Conservation (phyloP, 2,329 filamentous ascomycete genomes). For the Penicillium sp. region DNA sequence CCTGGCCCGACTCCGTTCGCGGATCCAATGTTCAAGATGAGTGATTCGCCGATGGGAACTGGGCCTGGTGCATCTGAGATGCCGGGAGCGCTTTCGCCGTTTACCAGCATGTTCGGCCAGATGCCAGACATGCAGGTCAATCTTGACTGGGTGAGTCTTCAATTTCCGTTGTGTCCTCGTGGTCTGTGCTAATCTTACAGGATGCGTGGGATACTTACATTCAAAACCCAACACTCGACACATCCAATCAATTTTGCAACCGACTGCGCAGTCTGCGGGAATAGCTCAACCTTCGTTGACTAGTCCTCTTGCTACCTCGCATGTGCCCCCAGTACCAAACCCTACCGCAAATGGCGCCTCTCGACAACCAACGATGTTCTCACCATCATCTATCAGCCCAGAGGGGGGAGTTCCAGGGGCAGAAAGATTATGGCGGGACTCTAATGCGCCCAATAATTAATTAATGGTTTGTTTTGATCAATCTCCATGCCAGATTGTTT, state of each 20-base stretch:
- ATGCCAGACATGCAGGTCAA: conserved; percentile 60
- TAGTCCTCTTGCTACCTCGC: conserved; percentile 25
- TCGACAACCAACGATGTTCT: conserved; percentile 17
- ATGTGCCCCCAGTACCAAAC: conserved; percentile 19
- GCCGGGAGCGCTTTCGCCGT: conserved; percentile 47
- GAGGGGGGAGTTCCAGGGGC: conserved; percentile 18
- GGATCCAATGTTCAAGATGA: conserved; percentile 32
- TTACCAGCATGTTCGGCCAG: conserved; percentile 56
- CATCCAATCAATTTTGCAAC: conserved; percentile 41
- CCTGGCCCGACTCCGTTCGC: conserved; percentile 32
- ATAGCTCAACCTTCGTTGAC: conserved; percentile 20
- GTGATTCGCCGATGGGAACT: conserved; percentile 30
- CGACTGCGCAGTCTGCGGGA: conserved; percentile 17
- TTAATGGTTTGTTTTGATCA: conserved; percentile 1
- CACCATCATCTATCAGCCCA: conserved; percentile 15
- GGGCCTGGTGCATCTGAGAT: conserved; percentile 35
- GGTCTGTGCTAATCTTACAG: conserved; percentile 41
- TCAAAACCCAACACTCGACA: conserved; percentile 56
- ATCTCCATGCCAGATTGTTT: too few species aligned
- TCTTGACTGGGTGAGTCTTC: conserved; percentile 63
- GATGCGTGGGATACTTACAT: conserved; percentile 71
- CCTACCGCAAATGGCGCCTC: conserved; percentile 16
- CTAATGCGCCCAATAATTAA: conserved; percentile 16
- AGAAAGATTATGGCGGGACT: conserved; percentile 9
- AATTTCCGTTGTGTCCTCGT: not conserved